Evolutionary conservation across 495 filamentous ascomycete genomes (phyloP).

Genomic region (Friedmanniomyces simplex): DNA sequence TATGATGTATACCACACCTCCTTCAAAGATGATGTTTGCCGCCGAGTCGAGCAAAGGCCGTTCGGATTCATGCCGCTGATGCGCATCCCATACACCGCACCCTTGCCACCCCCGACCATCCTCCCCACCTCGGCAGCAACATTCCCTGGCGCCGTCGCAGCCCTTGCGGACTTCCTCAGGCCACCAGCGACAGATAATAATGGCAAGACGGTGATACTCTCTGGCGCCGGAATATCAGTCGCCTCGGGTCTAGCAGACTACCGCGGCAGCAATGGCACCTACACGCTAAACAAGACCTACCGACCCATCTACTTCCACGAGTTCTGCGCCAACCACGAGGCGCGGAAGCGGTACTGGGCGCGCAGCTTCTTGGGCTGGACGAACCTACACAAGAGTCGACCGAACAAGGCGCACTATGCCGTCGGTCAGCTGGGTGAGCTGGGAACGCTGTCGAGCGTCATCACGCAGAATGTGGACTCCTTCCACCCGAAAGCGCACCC

Average conservation of each 20-base stretch:
- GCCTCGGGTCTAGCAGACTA: slow-evolving; percentile 91
- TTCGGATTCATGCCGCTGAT: slow-evolving; percentile 61
- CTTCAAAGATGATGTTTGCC: slow-evolving; percentile 6
- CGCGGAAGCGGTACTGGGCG: slow-evolving; percentile 92
- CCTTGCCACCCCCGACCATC: slow-evolving; percentile 67
- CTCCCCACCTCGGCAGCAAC: slow-evolving; percentile 60
- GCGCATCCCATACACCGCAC: slow-evolving; percentile 83
- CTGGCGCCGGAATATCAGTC: slow-evolving; percentile 88
- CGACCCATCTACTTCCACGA: slow-evolving; percentile 89
- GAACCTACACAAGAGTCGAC: slow-evolving; percentile 60
- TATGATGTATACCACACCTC: neutral
- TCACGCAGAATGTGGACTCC: slow-evolving; percentile 94
- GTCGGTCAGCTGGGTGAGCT: slow-evolving; percentile 57
- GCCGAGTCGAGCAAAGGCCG: no score
- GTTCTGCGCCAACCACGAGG: slow-evolving; percentile 71
- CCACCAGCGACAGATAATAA: slow-evolving; percentile 34
- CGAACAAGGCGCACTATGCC: slow-evolving; percentile 72
- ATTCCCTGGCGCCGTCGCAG: slow-evolving; percentile 60
- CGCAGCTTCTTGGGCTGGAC: slow-evolving; percentile 90
- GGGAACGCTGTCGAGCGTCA: slow-evolving; percentile 62
- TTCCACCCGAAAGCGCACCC: slow-evolving; percentile 78
- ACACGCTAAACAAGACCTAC: slow-evolving; percentile 78
- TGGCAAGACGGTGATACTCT: slow-evolving; percentile 62
- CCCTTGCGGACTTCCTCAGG: slow-evolving; percentile 62
- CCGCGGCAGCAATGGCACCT: slow-evolving; percentile 79